These are phyloP conservation scores for Pterocarpus santalinus DNA, from an alignment of 306 rosid genomes.

Conservation along the genomic window DNA sequence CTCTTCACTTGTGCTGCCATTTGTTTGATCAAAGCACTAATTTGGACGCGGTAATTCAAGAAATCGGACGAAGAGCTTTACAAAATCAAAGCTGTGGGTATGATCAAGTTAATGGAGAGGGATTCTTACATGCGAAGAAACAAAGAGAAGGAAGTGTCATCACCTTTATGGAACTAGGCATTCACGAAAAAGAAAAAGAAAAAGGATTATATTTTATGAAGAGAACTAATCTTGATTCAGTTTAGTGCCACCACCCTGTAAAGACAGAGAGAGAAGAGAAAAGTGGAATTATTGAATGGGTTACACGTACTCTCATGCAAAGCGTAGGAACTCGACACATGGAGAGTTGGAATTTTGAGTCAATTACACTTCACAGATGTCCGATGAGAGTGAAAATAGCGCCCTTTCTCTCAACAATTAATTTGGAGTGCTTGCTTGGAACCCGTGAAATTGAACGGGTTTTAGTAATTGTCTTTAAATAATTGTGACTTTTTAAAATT, in stretches of 20 bases:
- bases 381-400: no score
- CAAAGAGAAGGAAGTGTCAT: background rate
- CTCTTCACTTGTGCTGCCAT: constrained; percentile 29
- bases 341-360: background rate
- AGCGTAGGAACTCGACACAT: constrained; percentile 9
- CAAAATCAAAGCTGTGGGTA: no score
- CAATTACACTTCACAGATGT: no score
- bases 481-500: no score
- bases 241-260: background rate
- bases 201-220: background rate
- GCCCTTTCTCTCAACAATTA: no score
- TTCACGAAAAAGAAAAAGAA: background rate
- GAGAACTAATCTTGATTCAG: background rate
- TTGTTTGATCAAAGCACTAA: background rate
- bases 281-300: constrained; percentile 1
- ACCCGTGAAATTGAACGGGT: no score
- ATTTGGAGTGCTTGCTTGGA: no score
- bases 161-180: background rate
- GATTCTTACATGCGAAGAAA: no score
- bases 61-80: background rate
- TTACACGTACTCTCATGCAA: constrained; percentile 29
- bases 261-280: background rate
- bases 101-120: background rate
- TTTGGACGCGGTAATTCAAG: constrained; percentile 13
- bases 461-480: no score